Base-by-base conservation (phyloP, 2,329 filamentous ascomycete genomes). In the Diaporthe destruens region DNA sequence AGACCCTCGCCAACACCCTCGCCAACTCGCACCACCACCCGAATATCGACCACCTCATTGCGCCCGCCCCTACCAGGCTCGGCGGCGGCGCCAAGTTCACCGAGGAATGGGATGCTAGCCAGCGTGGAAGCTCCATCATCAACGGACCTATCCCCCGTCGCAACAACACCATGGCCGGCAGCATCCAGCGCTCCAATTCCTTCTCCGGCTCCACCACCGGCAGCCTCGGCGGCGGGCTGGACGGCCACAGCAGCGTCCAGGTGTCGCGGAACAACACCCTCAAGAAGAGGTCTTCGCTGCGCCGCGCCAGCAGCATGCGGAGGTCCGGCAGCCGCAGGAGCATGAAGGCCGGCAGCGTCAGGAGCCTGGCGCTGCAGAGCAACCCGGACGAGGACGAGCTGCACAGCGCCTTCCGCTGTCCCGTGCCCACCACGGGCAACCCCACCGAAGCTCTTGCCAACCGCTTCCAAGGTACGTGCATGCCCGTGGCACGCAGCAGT, bases 371-470 rank as follows among this genome's bases (percentile, higher is more conserved):
- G 34, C 84, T 95, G 71, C 93, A 94, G 73, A 91, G 93, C 73
- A 89, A 86, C 6, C 87, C 86, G 39, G 92, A 94, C 74, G 87
- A 89, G 74, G 89, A 92, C 73, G 91, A 94, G 80, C 86, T 88
- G 76, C 93, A 95, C 80, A 98, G 93, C 82, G 94, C 93, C 55
- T 98, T 98, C 80, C 92, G 91, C 81, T 95, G 94, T 63, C 96
- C 96, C 1, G 92, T 99, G 44, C 96, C 95, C 3, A 98, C 94
- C 6, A 90, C 89, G 23, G 94, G 94, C 5, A 95, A 91, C 68
- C 96, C 96, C 2, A 98, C 96, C 1, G 96, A 98, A 72, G 87
- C 93, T 66, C 87, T 99, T 39, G 93, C 94, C 55, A 94, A 91
- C 77, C 90, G 96, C 70, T 99, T 99, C 80, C 94, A 98, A 86